Base-by-base conservation (phyloP, 2,329 filamentous ascomycete species). In the Aureobasidium leucospermi region DNA sequence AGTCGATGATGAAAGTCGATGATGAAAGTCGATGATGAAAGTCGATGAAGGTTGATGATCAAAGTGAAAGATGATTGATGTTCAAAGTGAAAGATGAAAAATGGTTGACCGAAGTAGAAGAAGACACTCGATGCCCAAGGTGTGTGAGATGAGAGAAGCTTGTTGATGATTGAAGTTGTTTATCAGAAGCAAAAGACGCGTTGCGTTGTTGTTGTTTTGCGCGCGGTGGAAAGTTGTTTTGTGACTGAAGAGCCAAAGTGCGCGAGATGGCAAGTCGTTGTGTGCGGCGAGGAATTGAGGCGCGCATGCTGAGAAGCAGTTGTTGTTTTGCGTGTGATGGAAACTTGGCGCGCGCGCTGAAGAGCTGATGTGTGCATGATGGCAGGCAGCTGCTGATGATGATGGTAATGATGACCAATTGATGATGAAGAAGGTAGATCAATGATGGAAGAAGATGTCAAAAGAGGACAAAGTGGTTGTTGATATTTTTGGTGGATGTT, bases 61-160 rank as follows among this genome's bases (percentile, higher is more conserved):
- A 5, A 55, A 23, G 29, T 42, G 28, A 29, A 41, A 41, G 48
- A 51, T 13, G 34, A 8, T 41, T 41, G 39, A 41, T 41, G 39
- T 6, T 15, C 10, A 41, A 41, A 16, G 39, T 41, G 39, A 13
- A 36, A 36, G 34, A 36, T 23, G 19, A 23, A 23, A 23, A 23
- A 23, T 52, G 36, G 48, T 55, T 56, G 52, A 46, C 29, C 36
- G 52, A 19, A 13, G 52, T 19, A 49, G 31, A 34, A 32, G 46
- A 51, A 52, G 48, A 52, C 48, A 52, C 48, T 52, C 48, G 36
- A 52, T 52, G 48, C 51, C 51, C 23, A 55, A 55, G 51, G 34
- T 55, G 51, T 42, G 38, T 16, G 13, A 51, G 34, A 41, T 16
- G 13, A 51, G 34, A 41, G 19, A 16, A 39, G 48, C 39, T 51